These are phyloP conservation scores for Leucaena leucocephala DNA, from an alignment of 306 rosid species.

Conservation along the genomic window DNA sequence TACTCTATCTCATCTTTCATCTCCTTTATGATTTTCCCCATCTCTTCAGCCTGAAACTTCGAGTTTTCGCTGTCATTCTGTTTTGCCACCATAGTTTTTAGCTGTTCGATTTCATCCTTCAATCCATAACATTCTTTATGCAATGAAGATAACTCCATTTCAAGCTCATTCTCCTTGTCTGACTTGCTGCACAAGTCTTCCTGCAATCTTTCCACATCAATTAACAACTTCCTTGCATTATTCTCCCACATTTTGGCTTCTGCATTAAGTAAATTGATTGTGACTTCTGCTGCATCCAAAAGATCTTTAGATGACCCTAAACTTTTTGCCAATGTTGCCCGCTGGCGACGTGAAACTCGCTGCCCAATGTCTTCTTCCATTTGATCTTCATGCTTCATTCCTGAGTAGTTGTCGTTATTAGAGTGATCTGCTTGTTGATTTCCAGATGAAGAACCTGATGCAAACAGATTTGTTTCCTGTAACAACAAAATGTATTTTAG, in stretches of 20 bases:
- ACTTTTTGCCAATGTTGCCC: slow-evolving; percentile 29
- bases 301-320: slow-evolving; percentile 47
- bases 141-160: slow-evolving; percentile 34
- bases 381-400: slow-evolving; percentile 35
- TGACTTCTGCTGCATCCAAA: slow-evolving; percentile 45
- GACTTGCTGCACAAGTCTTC: slow-evolving; percentile 40
- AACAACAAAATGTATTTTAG: slow-evolving; percentile 8
- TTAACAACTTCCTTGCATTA: slow-evolving; percentile 32
- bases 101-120: slow-evolving; percentile 39
- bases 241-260: slow-evolving; percentile 52
- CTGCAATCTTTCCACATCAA: slow-evolving; percentile 38
- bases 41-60: slow-evolving; percentile 33
- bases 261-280: slow-evolving; percentile 47
- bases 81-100: slow-evolving; percentile 19
- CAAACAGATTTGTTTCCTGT: slow-evolving; percentile 36
- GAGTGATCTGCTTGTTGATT: slow-evolving; percentile 38
- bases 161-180: slow-evolving; percentile 37
- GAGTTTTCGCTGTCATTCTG: slow-evolving; percentile 37
- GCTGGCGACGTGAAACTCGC: slow-evolving; percentile 25
- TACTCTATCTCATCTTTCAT: slow-evolving; percentile 43
- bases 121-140: not conserved
- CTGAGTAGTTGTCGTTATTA: slow-evolving; percentile 17
- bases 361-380: not conserved
- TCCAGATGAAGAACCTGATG: slow-evolving; percentile 41
- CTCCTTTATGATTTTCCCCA: slow-evolving; percentile 40